Evolutionary conservation across 2,329 filamentous ascomycete species (phyloP).

Genomic region (Sporothrix euskadiensis): DNA sequence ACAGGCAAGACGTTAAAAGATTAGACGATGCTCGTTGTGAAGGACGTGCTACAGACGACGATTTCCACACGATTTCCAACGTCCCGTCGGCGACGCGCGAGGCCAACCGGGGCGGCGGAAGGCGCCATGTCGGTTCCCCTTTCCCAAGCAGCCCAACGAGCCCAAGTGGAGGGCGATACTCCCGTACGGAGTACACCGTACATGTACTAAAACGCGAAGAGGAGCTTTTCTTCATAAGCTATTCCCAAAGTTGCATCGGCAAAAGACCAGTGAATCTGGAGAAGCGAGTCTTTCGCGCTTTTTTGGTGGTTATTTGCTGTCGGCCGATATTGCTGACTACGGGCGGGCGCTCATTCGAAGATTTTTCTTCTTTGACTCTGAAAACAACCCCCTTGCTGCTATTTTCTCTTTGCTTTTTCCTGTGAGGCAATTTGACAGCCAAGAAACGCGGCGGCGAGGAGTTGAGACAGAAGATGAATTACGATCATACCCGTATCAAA

Average conservation of each 20-base stretch:
- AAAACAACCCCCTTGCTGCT: background rate
- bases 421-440: background rate
- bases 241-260: conserved; percentile 3
- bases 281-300: background rate
- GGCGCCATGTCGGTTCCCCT: conserved; percentile 1
- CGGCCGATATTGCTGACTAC: conserved; percentile 7
- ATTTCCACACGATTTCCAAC: background rate
- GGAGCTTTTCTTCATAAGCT: background rate
- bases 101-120: conserved; percentile 13
- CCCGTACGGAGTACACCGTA: too few relatives aligned
- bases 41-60: background rate
- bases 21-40: background rate
- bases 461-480: background rate
- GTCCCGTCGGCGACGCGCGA: conserved; percentile 12
- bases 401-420: background rate
- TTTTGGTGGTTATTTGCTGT: background rate
- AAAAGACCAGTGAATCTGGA: background rate
- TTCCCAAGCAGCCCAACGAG: background rate
- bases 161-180: background rate
- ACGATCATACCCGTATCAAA: background rate
- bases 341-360: background rate
- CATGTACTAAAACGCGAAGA: background rate
- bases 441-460: conserved; percentile 8
- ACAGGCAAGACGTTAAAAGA: background rate
- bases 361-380: background rate